Base-by-base conservation (phyloP, 2,329 filamentous ascomycete species). In the Chrysosporium keratinophilum region DNA sequence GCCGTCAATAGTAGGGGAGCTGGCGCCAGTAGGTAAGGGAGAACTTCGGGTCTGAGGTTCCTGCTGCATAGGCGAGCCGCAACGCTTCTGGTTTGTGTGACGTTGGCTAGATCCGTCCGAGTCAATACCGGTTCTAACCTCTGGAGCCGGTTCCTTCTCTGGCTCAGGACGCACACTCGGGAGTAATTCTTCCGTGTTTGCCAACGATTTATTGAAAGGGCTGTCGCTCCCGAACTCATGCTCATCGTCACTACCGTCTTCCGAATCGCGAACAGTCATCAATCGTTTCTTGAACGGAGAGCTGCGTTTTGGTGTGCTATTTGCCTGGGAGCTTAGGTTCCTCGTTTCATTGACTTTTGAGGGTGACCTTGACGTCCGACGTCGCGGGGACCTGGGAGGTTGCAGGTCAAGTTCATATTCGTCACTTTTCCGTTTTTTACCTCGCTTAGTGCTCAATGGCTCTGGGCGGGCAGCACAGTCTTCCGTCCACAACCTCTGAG, bases 361-460 rank as follows among this genome's bases (percentile, higher is more conserved):
- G 31, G 58, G 35, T 52, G 45, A n/a, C 45, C 50, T 47, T 37
- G 23, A 39, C 35, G 50, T 45, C 54, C 47, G 15, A 48, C 59
- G 53, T 54, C 62, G 65, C 2, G 59, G 57, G 12, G 56, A 44
- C n/a, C 59, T 63, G 1, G 69, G 64, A 1, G 67, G 68, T 5
- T 63, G 55, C 19, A 70, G 61, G 54, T 72, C 69, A 5, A 65
- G 67, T 37, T 65, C 63, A 53, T 73, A 72, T 55, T 76, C 74
- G 19, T 75, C 69, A 56, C 74, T 76, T 60, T 75, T 76, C 49
- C 74, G 66, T 60, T 76, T 77, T 60, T 71, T 74, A 4, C 71
- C 71, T 57, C 66, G 68, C 50, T 67, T 69, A 17, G 67, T 61
- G 9, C 10, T 19, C 17, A 59, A 28, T 19, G 71, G 69, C 40